Base-by-base conservation (phyloP, 2,329 filamentous ascomycete genomes). In the Massarina eburnea region DNA sequence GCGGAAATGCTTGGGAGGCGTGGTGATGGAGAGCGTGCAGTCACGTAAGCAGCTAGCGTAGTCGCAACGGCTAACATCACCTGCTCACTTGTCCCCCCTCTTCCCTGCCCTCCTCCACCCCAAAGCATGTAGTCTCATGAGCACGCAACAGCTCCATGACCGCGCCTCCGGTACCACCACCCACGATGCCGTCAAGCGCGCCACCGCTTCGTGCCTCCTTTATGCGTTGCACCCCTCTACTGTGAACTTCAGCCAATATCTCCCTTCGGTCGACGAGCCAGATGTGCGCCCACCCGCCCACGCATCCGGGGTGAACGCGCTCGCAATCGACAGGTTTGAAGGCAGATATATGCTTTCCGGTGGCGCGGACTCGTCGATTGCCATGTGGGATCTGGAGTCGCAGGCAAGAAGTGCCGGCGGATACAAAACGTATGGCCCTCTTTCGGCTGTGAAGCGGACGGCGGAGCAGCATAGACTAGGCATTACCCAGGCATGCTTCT, bases 301-400 rank as follows among this genome's bases (percentile, higher is more conserved):
- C 69, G 80, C 82, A 43, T 81, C 88, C 3, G 91, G 91, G 12
- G 88, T 91, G 29, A 94, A 86, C 62, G 83, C 86, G 30, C 74
- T 96, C 32, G 84, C 87, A 0, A 79, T 96, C 30, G 91, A 96
- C 61, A 82, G 84, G 39, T 90, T 94, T 61, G 88, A 94, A 52
- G 89, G 88, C 3, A 78, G 84, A 63, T 84, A 88, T 55, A 78
- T 96, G 51, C 71, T 96, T 2, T 95, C 91, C 0, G 92, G 89
- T 3, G 91, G 91, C 22, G 86, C 89, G 4, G 90, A 96, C 64
- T 89, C 88, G 8, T 88, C 87, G 1, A 83, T 96, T 61, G 88
- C 85, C 55, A 73, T 96, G 36, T 96, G 91, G 91, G 86, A 96
- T 70, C 80, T 96, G 6, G 88, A 95, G 10, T 50, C 51, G 35